Evolutionary conservation across 1,284 basidiomycete species (phyloP), one percentile per base, ranked within the genome.

Genomic region (Boletus semigastroideus): DNA sequence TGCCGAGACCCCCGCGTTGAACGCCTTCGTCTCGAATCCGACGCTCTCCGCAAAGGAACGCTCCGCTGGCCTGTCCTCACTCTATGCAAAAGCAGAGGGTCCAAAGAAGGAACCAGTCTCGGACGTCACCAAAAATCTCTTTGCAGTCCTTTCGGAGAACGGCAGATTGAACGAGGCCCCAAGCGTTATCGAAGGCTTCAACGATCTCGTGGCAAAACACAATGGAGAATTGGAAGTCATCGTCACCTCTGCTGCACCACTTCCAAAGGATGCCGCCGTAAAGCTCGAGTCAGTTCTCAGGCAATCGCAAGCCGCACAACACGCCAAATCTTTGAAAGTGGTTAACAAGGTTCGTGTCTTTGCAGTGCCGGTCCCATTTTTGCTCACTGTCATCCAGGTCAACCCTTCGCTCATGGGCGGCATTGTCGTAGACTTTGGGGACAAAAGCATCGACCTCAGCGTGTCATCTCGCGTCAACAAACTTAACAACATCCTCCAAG

Each of bases 381-480:
- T 53, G 47, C 44, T 56, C 48, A 59, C 51, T 28, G 1, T 53
- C 49, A 34, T 53, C 12, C 55, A 94, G 90, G 88, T 97, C 65
- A 94, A 96, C 78, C 85, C 92, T 43, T 77, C 83, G 16, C 78
- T 96, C 54, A 75, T 97, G 53, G 94, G 94, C 55, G 96, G 96
- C 51, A 76, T 98, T 56, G 79, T 97, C 53, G 90, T 99, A 51
- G 96, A 99, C 77, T 95, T 99, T 71, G 97, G 94, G 61, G 96
- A 98, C 79, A 95, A 95, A 80, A 94, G 92, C 51, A 90, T 98
- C 64, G 97, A 99, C 76, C 82, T 98, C 59, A 94, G 91, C 63
- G 95, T 97, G 49, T 86, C 87, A 48, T 92, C 90, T 55, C 90
- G 92, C 55, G 93, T 99, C 67, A 96, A 88, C 73, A 94, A 94